Base-by-base conservation (phyloP, 2,329 filamentous ascomycete species). In the Dactylonectria macrodidyma region DNA sequence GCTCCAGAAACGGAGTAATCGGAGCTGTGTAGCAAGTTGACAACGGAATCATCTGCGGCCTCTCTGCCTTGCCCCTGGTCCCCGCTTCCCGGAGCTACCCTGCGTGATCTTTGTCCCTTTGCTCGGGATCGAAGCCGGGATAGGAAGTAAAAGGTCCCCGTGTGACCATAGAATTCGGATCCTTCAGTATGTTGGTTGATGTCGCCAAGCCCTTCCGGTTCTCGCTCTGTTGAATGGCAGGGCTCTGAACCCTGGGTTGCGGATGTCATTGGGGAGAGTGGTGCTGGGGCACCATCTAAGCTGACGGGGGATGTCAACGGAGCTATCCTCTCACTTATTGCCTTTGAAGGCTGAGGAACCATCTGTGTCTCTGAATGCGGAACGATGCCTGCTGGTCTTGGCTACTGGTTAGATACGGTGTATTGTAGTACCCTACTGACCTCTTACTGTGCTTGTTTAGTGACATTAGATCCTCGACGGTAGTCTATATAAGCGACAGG, bases 131-230 rank as follows among this genome's bases (percentile, higher is more conserved):
- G 61, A 24, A 67, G 48, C 5, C 46, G 46, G 11, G 65, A 65
- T 10, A 67, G 56, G 22, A 67, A 67, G 19, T 67, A 67, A 44
- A 67, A 67, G 9, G 65, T 67, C 9, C 65, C 65, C 3, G 38
- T 67, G 3, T 57, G 50, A 2, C 61, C 61, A 30, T 67, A 67
- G 36, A 67, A 67, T 34, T 67, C 65, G 11, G 65, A 63, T 9
- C 65, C 65, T 38, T 58, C 61, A 7, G 61, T 67, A 44, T 65
- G 65, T 14, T 60, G 60, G 38, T 67, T 67, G 44, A 67, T 62
- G 24, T 56, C 55, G n/a, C 61, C 65, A 30, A 67, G 60, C 11
- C 65, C 65, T 34, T 59, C 61, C 2, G 56, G 38, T n/a, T 66
- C 33, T 44, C 26, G 26, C 16, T 59, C 64, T 47, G 6, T 48